Conservation (phyloP, 768 basidiomycete species). For the Mycena belliarum region DNA sequence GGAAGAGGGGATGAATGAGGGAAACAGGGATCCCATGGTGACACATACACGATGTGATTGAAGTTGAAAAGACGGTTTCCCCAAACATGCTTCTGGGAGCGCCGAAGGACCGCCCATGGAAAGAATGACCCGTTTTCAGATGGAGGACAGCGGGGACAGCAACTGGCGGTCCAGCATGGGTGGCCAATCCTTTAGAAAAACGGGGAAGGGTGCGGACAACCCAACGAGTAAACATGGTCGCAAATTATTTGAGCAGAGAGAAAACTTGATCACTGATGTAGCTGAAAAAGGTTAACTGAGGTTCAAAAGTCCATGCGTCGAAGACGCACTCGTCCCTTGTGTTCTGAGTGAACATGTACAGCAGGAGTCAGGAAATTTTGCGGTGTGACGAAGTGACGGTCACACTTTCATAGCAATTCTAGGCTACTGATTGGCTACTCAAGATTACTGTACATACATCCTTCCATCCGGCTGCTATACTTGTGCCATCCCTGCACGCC, state of each 20-base stretch:
- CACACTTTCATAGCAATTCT: too few relatives aligned
- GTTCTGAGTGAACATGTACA: constrained; percentile 82
- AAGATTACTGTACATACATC: too few relatives aligned
- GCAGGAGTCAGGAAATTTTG: constrained; percentile 15
- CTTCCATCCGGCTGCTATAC: background rate
- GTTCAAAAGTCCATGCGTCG: background rate
- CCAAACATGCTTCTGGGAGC: constrained; percentile 85
- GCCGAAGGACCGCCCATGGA: constrained; percentile 88
- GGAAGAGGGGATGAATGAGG: constrained; percentile 14
- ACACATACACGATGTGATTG: constrained; percentile 91
- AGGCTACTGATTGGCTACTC: too few relatives aligned
- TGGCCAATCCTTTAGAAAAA: constrained; percentile 64
- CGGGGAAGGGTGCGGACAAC: constrained; percentile 50
- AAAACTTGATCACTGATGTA: constrained; percentile 92
- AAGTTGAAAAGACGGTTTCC: constrained; percentile 98
- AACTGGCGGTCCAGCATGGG: constrained; percentile 52
- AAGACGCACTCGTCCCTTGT: constrained; percentile 82
- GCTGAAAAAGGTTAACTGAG: constrained; percentile 43
- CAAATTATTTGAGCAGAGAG: constrained; percentile 52
- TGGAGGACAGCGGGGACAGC: constrained; percentile 81
- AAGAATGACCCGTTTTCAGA: constrained; percentile 92
- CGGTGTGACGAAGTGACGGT: background rate
- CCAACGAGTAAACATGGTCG: constrained; percentile 59
- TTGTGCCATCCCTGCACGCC: constrained; percentile 47
- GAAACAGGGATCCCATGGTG: background rate